phyloP scores from a whole-genome alignment of 768 basidiomycete genomes.

The Grammothele lineata region DNA sequence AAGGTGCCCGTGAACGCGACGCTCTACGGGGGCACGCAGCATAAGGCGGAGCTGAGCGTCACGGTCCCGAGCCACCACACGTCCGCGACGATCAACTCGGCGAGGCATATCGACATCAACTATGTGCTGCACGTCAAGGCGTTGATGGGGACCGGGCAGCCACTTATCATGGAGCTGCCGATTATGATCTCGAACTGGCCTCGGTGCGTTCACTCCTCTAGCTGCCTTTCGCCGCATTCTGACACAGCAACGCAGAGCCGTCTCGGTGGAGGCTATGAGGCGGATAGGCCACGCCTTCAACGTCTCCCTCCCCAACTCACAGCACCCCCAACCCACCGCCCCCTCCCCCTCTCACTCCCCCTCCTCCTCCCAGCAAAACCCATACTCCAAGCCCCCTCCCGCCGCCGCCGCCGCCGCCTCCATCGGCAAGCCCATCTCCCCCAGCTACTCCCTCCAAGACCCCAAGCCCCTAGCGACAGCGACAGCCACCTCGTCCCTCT shows the following conservation, averaged over 20 bases:
- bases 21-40: conserved; percentile 66
- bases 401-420: no score
- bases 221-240: neutral
- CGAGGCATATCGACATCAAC: conserved; percentile 80
- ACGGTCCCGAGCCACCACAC: conserved; percentile 70
- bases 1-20: conserved; percentile 70
- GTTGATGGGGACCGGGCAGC: conserved; percentile 62
- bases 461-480: no score
- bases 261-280: conserved; percentile 69
- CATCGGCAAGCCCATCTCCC: neutral
- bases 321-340: no score
- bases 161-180: conserved; percentile 69
- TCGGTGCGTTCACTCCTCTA: conserved; percentile 52
- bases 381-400: no score
- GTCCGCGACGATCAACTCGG: conserved; percentile 76
- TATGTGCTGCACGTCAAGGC: conserved; percentile 78
- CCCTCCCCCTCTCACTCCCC: no score
- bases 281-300: conserved; percentile 48
- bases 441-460: conserved; percentile 4
- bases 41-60: conserved; percentile 70
- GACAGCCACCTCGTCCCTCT: no score
- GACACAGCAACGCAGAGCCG: conserved; percentile 43
- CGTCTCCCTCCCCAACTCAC: conserved; percentile 27
- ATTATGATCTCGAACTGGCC: conserved; percentile 86
- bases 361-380: no score